Conservation (phyloP, 805 yeast genomes). For the Jamesozyma hellenica region DNA sequence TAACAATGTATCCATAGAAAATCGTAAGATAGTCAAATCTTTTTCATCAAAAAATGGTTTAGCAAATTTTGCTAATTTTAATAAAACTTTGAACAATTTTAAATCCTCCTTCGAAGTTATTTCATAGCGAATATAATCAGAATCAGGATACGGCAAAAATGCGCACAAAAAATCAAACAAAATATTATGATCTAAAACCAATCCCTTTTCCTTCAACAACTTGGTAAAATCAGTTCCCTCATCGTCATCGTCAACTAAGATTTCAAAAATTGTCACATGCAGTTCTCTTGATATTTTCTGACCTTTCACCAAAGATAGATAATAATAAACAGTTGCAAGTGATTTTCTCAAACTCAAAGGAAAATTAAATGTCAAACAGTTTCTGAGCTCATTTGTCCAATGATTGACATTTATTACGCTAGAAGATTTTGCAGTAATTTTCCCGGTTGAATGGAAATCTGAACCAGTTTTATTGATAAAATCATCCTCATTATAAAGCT, state of each 20-base stretch:
- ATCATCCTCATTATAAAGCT: conserved; percentile 28
- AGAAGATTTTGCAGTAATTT: conserved; percentile 55
- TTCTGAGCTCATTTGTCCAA: conserved; percentile 80
- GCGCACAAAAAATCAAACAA: conserved; percentile 27
- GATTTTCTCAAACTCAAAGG: conserved; percentile 55
- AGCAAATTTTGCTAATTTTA: conserved; percentile 44
- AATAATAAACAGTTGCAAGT: conserved; percentile 60
- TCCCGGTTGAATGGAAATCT: conserved; percentile 39
- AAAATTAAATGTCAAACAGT: conserved; percentile 66
- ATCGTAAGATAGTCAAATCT: conserved; percentile 32
- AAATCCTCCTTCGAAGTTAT: conserved; percentile 32
- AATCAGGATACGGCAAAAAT: conserved; percentile 39
- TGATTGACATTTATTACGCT: conserved; percentile 65
- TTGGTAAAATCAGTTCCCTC: conserved; percentile 28
- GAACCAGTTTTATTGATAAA: conserved; percentile 16
- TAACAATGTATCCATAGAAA: conserved; percentile 41
- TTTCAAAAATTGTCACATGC: conserved; percentile 52
- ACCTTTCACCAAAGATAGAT: conserved; percentile 61
- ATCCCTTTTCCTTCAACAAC: conserved; percentile 20
- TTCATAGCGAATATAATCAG: conserved; percentile 35
- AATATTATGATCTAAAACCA: conserved; percentile 31
- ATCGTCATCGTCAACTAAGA: conserved; percentile 37
- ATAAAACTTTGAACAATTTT: conserved; percentile 38
- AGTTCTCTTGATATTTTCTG: conserved; percentile 52
- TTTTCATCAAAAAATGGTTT: conserved; percentile 43